phyloP scores from a whole-genome alignment of 73 alveolate genomes.

The Paramecium biaurelia region DNA sequence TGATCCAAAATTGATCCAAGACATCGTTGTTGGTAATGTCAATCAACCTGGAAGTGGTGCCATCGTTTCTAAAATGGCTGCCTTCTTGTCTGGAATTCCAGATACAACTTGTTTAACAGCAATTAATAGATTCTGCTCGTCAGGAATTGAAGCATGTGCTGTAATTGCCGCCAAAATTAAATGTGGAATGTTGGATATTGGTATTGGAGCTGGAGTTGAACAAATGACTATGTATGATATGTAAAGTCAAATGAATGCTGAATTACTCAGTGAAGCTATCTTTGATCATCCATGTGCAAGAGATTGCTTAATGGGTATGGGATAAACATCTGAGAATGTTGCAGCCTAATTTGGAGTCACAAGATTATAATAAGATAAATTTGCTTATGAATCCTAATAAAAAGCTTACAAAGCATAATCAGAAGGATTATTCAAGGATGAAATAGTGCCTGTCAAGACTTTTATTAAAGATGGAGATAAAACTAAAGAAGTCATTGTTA shows the following conservation, averaged over 20 bases:
- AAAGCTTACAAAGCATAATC: slow-evolving; percentile 93
- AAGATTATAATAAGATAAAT: slow-evolving; percentile 93
- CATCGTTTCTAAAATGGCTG: slow-evolving; percentile 92
- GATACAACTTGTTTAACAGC: slow-evolving; percentile 90
- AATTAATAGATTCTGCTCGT: slow-evolving; percentile 97
- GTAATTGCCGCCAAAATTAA: slow-evolving; percentile 90
- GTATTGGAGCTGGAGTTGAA: slow-evolving; percentile 99
- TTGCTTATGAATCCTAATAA: slow-evolving; percentile 94
- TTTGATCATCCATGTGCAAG: slow-evolving; percentile 94
- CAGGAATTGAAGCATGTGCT: slow-evolving; percentile 98
- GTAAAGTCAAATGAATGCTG: slow-evolving; percentile 94
- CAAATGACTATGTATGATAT: slow-evolving; percentile 96
- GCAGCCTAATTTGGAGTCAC: slow-evolving; percentile 93
- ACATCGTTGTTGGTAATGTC: slow-evolving; percentile 97
- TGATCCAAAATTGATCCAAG: slow-evolving; percentile 91
- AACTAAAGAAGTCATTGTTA: slow-evolving; percentile 71
- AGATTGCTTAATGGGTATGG: slow-evolving; percentile 99
- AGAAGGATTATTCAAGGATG: slow-evolving; percentile 90
- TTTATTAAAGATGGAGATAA: slow-evolving; percentile 79
- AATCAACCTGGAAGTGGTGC: slow-evolving; percentile 97
- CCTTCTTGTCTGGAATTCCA: slow-evolving; percentile 96
- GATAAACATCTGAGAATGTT: slow-evolving; percentile 98
- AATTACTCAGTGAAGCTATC: slow-evolving; percentile 82
- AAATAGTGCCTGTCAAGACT: slow-evolving; percentile 93
- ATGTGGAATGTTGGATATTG: slow-evolving; percentile 93